These are phyloP conservation scores for Epithele typhae DNA, from an alignment of 768 basidiomycete species.

Conservation along the genomic window DNA sequence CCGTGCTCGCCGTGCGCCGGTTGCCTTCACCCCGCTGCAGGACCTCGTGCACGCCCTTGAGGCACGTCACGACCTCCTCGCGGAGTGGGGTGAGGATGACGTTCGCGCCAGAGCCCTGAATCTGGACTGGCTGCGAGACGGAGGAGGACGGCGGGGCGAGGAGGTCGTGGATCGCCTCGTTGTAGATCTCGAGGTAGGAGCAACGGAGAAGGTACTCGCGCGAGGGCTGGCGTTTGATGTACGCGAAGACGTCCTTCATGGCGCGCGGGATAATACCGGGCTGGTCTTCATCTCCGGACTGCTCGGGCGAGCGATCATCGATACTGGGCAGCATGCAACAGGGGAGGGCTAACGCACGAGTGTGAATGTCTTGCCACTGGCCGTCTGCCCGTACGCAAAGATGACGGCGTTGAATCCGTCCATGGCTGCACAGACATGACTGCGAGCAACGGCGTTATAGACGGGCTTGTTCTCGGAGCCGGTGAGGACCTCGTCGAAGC, in stretches of 20 bases:
- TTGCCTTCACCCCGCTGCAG: conserved; percentile 83
- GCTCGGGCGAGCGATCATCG: neutral
- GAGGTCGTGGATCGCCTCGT: conserved; percentile 83
- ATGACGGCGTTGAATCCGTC: conserved; percentile 95
- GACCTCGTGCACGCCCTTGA: conserved; percentile 82
- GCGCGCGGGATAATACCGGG: conserved; percentile 95
- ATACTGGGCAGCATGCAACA: neutral
- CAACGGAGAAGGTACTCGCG: conserved; percentile 94
- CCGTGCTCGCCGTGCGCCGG: conserved; percentile 90
- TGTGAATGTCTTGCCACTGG: conserved; percentile 71
- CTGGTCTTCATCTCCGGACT: conserved; percentile 75
- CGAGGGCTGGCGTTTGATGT: conserved; percentile 69
- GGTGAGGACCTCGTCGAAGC: conserved; percentile 73
- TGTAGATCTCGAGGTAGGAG: conserved; percentile 97
- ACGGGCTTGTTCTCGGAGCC: conserved; percentile 77
- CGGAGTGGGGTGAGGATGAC: conserved; percentile 71
- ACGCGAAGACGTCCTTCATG: conserved; percentile 87
- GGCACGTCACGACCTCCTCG: conserved; percentile 91
- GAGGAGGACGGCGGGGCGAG: conserved; percentile 64
- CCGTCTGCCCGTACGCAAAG: conserved; percentile 93
- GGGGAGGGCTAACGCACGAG: conserved; percentile 33
- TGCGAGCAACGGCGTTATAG: conserved; percentile 70
- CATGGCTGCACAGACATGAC: conserved; percentile 89
- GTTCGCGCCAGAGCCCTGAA: conserved; percentile 62
- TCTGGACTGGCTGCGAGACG: conserved; percentile 59